These are phyloP conservation scores for Sanghuangporus sanghuang DNA, from an alignment of 1,284 basidiomycete species.

Conservation along the genomic window DNA sequence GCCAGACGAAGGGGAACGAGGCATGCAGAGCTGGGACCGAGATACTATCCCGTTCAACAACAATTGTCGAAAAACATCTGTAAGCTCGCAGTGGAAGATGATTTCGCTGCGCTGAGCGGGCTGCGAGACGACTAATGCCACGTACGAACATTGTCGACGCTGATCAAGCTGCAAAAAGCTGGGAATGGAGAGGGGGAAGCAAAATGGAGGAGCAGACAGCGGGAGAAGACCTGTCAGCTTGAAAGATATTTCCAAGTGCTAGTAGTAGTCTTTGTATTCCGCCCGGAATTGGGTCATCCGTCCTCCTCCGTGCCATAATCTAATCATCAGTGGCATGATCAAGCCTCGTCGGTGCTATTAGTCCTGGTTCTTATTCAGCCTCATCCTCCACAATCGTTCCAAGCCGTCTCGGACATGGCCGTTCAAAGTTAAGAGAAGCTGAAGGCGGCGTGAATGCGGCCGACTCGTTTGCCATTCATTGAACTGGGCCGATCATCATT, in stretches of 20 bases:
- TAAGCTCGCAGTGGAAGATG: not conserved
- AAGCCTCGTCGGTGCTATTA: too few relatives aligned
- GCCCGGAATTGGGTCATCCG: too few relatives aligned
- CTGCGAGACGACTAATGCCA: not conserved
- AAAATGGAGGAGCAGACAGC: not conserved
- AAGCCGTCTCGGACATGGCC: not conserved
- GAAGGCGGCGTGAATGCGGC: not conserved
- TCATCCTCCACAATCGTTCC: not conserved
- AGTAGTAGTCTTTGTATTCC: not conserved
- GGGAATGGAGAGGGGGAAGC: not conserved
- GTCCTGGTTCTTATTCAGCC: not conserved
- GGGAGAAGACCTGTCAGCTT: not conserved
- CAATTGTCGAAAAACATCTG: not conserved
- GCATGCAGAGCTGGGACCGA: constrained; percentile 4
- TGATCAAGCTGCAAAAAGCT: not conserved
- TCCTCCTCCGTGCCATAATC: too few relatives aligned
- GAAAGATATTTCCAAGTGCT: not conserved
- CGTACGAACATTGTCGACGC: not conserved
- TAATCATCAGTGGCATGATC: too few relatives aligned
- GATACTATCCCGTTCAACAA: constrained; percentile 1
- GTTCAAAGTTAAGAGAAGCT: not conserved
- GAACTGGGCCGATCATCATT: not conserved
- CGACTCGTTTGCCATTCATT: not conserved
- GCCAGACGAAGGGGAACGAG: constrained; percentile 14
- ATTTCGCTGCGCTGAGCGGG: not conserved